phyloP scores from a whole-genome alignment of 2,329 filamentous ascomycete genomes.

The Beauveria bassiana region DNA sequence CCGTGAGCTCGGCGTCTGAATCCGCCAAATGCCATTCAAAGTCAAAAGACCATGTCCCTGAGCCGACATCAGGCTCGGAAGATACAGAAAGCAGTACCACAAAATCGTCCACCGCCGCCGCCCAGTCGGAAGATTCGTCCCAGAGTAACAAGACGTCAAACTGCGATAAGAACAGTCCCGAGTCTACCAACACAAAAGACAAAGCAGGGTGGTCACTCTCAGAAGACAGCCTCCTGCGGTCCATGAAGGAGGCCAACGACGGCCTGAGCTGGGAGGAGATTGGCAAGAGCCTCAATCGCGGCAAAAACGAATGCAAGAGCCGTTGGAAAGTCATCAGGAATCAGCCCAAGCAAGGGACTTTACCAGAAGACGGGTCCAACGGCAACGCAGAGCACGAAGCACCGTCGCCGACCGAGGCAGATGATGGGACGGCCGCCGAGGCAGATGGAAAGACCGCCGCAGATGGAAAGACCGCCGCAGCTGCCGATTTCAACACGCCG shows the following conservation, averaged over 20 bases:
- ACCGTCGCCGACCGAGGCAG: background rate
- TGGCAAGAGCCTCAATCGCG: background rate
- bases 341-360: background rate
- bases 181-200: background rate
- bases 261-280: conserved; percentile 12
- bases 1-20: background rate
- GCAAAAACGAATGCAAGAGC: conserved; percentile 1
- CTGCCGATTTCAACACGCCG: background rate
- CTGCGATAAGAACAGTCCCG: background rate
- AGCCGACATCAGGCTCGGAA: background rate
- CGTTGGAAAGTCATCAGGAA: conserved; percentile 3
- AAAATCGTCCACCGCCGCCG: background rate
- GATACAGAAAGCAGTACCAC: background rate
- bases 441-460: too few species aligned
- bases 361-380: background rate
- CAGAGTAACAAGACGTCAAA: background rate
- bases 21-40: background rate
- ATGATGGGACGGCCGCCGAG: background rate
- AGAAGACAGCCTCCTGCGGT: conserved; percentile 25
- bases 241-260: conserved; percentile 25
- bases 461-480: too few species aligned
- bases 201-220: conserved; percentile 22
- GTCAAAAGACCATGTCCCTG: background rate
- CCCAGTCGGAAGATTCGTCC: background rate
- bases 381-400: background rate